A percentile compares a stretch with the other conserved stretches of the same genome.
Evolutionary conservation across 371 early-diverging fungal genomes (phyloP).

Genomic region (Mortierella sp.): DNA sequence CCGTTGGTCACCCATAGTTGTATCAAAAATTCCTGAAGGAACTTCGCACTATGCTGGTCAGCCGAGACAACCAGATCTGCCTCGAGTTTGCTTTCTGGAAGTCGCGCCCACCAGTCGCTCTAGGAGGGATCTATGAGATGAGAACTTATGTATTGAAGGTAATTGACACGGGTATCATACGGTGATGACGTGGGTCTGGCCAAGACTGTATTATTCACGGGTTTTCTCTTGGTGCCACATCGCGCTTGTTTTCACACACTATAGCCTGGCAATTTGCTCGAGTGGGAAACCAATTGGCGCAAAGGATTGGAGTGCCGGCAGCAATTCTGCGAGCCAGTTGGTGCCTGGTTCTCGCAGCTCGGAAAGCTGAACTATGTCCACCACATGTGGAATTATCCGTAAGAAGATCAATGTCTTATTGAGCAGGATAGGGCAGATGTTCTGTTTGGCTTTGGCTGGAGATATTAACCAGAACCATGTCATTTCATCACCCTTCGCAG

Average conservation of each 20-base stretch:
- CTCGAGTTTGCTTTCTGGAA: constrained; percentile 95
- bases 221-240: no score
- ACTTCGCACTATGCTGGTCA: constrained; percentile 74
- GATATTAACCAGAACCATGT: no score
- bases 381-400: constrained; percentile 93
- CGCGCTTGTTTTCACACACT: not conserved
- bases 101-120: constrained; percentile 76
- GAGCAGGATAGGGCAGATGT: not conserved
- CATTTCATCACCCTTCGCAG: constrained; percentile 41
- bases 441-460: not conserved
- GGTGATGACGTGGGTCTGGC: not conserved
- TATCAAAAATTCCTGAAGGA: constrained; percentile 71
- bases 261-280: constrained; percentile 87
- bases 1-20: constrained; percentile 26
- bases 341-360: constrained; percentile 96
- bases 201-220: no score
- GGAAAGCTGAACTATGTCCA: constrained; percentile 90
- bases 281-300: constrained; percentile 94
- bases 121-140: constrained; percentile 90
- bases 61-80: constrained; percentile 85
- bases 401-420: constrained; percentile 25
- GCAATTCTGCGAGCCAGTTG: constrained; percentile 89
- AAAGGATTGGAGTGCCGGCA: constrained; percentile 87
- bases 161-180: not conserved
- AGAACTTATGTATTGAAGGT: constrained; percentile 86